Evolutionary conservation across 176 grass and related monocot species (phyloP), one percentile per base, ranked within the genome.

Genomic region (Olyra latifolia): DNA sequence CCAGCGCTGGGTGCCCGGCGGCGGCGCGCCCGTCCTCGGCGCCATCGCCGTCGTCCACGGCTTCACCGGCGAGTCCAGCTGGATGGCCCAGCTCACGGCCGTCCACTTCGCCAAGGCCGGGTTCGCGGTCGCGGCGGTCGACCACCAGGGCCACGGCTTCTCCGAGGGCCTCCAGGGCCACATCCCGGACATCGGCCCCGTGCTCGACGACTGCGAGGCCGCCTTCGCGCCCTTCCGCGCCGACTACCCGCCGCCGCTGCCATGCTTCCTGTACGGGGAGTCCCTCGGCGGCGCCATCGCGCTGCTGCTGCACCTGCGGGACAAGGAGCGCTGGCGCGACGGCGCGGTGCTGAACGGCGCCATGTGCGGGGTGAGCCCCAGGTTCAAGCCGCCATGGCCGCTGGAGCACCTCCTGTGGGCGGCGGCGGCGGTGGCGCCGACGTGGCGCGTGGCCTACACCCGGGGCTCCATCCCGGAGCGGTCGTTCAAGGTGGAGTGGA

Each of bases 61-160:
- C 47, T 97, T 89, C 94, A 97, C 88, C 0, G 94, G 91, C 8
- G 91, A 93, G 62, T 97, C 94, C 16, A 85, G 85, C 80, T 97
- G 91, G 91, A 80, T 66, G 8, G 17, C 87, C 3, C 88, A 80
- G 81, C 91, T 93, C 19, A 89, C 91, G 0, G 94, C 94, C 2
- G 91, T 97, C 2, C 83, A 91, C 88, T 64, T 93, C 66, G 94
- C 91, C 42, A 84, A 79, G 69, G 54, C 84, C 6, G 94, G 94
- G 3, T 97, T 97, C 53, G 94, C 94, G 6, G 88, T 97, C 1
- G 91, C 66, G 0, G 94, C 91, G 27, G 67, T 97, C 2, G 94
- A 97, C 79, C 91, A 97, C 88, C 94, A 88, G 47, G 94, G 94
- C 12, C 94, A 97, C 73, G 94, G 94, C 60, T 87, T 91, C 73